Base-by-base conservation (phyloP, 2,329 filamentous ascomycete species). In the Tolypocladium ovalisporum region DNA sequence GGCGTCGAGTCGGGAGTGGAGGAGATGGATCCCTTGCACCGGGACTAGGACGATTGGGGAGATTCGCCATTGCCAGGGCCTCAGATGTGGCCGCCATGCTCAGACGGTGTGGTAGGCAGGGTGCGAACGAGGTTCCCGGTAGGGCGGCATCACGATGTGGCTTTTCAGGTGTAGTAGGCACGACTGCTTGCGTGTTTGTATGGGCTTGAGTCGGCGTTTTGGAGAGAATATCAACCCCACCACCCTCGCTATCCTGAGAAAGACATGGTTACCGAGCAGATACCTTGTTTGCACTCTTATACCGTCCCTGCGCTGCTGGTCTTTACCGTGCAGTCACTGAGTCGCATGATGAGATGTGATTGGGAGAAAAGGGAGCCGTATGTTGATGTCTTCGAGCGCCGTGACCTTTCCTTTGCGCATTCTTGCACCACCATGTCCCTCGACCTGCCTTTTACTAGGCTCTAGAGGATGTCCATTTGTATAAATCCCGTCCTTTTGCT, bases 11-110 rank as follows among this genome's bases (percentile, higher is more conserved):
- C 80, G 27, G 82, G 83, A 7, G 83, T 86, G 9, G 83, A 88
- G 68, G 81, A 85, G 64, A 78, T 88, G 69, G 86, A 89, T 68
- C 86, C 86, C 29, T 75, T 89, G 63, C 78, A 83, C 62, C 70
- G 65, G 42, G 66, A 60, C 24, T 73, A 67, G 58, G 13, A 13
- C 5, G 40, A 8, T 9, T n/a, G n/a, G 8, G n/a, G n/a, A 24
- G 40, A 10, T 1, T 2, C 9, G 22, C 4, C n/a, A 24, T 44
- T 4, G 40, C n/a, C 37, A 9, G 17, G 37, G 37, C 4, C 37
- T 6, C 37, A 15, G 40, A 24, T 8, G 22, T 22, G 27, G 27
- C 17, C 3, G 47, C n/a, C 17, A 13, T 6, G 27, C 27, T 9
- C 47, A 34, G 47, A 13, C 10, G 44, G 19, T n/a, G 27, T 32